Conservation (phyloP, 768 basidiomycete genomes). For the Bullera alba region DNA sequence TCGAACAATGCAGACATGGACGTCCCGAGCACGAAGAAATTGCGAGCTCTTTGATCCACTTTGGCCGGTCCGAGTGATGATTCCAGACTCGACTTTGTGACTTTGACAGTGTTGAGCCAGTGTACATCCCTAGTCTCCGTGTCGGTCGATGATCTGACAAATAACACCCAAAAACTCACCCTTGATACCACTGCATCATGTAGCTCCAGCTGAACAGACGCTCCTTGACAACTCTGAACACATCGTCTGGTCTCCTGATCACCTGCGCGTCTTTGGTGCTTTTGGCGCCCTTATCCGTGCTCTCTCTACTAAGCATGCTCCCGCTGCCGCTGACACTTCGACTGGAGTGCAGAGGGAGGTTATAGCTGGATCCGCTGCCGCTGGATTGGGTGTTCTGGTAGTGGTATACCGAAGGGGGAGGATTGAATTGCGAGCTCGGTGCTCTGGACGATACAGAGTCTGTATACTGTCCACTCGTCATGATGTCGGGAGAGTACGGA, state of each 20-base stretch:
- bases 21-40: slow-evolving; percentile 38
- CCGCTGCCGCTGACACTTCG: background rate
- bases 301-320: background rate
- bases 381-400: too few species aligned
- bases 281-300: background rate
- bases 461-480: background rate
- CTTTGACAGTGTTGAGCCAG: slow-evolving; percentile 42
- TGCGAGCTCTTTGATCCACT: slow-evolving; percentile 22
- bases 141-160: background rate
- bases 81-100: slow-evolving; percentile 28
- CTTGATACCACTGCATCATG: slow-evolving; percentile 40
- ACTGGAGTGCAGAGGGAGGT: background rate
- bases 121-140: slow-evolving; percentile 32
- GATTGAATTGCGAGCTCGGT: background rate
- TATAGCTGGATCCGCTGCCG: too few species aligned
- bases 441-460: background rate
- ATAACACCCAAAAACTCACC: slow-evolving; percentile 18
- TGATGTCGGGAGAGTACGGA: background rate
- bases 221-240: slow-evolving; percentile 28
- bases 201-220: slow-evolving; percentile 36
- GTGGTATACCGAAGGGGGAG: too few species aligned
- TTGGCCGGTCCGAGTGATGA: slow-evolving; percentile 20
- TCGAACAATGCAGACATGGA: slow-evolving; percentile 34
- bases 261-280: background rate
- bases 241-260: slow-evolving; percentile 25